phyloP scores from a whole-genome alignment of 257 asterid species.

The Solanum medicagineum region DNA sequence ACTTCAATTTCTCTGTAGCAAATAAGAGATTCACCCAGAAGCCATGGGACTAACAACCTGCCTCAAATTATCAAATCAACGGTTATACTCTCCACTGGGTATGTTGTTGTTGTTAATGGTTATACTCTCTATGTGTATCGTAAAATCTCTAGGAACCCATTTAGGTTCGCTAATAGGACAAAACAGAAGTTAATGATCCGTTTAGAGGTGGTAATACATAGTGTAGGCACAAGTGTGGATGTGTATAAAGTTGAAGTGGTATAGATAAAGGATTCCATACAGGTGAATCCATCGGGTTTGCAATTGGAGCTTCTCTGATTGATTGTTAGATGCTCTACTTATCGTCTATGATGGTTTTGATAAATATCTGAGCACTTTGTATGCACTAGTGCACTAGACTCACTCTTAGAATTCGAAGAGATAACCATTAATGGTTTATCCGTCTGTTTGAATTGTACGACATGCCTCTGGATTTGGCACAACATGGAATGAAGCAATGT shows the following conservation, averaged over 20 bases:
- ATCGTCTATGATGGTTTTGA: not conserved
- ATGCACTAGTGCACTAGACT: not conserved
- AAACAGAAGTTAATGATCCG: not conserved
- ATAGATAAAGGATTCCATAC: not conserved
- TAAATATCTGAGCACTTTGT: not conserved
- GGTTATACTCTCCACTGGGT: not conserved
- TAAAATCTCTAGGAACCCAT: not conserved
- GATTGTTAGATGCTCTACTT: not conserved
- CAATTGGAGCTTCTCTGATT: not conserved
- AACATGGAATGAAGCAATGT: not conserved
- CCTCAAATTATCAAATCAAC: not conserved
- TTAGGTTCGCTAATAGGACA: not conserved
- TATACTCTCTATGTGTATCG: not conserved
- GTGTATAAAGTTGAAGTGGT: not conserved
- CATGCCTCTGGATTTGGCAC: not conserved
- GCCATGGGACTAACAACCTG: not conserved
- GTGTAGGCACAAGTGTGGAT: not conserved
- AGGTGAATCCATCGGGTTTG: not conserved
- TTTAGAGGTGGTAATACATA: not conserved
- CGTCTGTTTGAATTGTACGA: not conserved
- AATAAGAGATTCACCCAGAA: not conserved
- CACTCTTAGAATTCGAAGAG: not conserved
- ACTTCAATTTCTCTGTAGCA: not conserved
- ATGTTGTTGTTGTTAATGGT: too few species aligned
- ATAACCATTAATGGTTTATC: not conserved